Evolutionary conservation across 78 protist species (phyloP), one percentile per base, ranked within the genome.

Genomic region (Monocercomonoides exilis): DNA sequence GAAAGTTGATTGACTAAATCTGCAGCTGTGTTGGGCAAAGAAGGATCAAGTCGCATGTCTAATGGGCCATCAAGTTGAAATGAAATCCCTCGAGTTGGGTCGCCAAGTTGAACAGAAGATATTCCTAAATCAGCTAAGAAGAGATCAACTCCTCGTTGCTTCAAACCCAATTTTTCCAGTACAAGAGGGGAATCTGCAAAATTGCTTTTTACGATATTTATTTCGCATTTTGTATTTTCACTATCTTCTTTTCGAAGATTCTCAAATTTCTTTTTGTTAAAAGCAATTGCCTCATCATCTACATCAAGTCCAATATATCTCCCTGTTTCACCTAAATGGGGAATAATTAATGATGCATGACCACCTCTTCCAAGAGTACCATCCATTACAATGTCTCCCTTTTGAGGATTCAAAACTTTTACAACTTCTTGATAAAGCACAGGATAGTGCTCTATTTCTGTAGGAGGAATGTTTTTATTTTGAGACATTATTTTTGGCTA

Each of bases 21-120:
- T 6, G 82, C 82, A 4, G 82, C 82, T 33, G 82, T 79, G 82
- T 79, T 21, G 4, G 82, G 82, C 45, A 6, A 41, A 5, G 6
- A 5, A 5, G 82, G 82, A 41, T 79, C 82, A 33, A 79, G 82
- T 21, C 82, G 4, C 82, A 79, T 79, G 82, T 79, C 82, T 29
- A 79, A 41, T 4, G 82, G 82, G 11, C 82, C 82, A 41, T 6
- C 43, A 32, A 38, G 11, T 32, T 33, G 82, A 21, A 79, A 79
- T 5, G 82, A 79, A 32, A 79, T 6, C 82, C 82, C 82, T 4
- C 82, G 82, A 4, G 82, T 32, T 6, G 42, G 42, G 36, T 79
- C 82, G n/a, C 21, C 82, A 32, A 79, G 82, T 41, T 79, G 82
- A 33, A 33, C 21, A 29, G 82, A 79, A 41, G 43, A 33, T 38